Base-by-base conservation (phyloP, 345 rosid species). In the Gossypium stocksii region DNA sequence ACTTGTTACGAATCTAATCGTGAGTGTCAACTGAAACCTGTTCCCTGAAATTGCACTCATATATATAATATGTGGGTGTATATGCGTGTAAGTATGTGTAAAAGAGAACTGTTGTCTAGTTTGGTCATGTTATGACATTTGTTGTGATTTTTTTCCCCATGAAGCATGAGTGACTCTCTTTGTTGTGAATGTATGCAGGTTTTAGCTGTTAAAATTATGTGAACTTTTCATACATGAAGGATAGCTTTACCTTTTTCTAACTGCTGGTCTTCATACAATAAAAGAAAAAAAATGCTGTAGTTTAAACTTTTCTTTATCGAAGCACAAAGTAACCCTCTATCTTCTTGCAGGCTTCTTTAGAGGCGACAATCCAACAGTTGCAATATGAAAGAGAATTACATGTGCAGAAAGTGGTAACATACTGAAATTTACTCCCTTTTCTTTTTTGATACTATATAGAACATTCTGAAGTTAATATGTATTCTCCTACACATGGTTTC, bases 271-370 rank as follows among this genome's bases (percentile, higher is more conserved):
- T 66, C 27, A 45, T 20, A 43, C n/a, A 19, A 45, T 20, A 66
- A 4, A 13, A n/a, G 2, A 29, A 5, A 34, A 34, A 34, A 5
- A 34, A 34, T 6, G 29, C 44, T 20, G 27, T 20, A 12, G 34
- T 20, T 45, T 45, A 20, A 66, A 20, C 34, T 66, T 66, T 52
- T 45, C 53, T 66, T 43, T 45, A 12, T 45, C 13, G 72, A 49
- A 25, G 22, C 44, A 23, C 23, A 51, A 15, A 25, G 44, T 68
- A 49, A 49, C 41, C 58, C 22, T 46, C 15, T 52, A 60, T 52
- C 61, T 17, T 70, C 61, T 51, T 48, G 56, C 86, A 91, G 93
- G 81, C 77, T 77, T 52, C 52, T 46, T 66, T 85, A 62, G 88
- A 83, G 75, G 85, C 76, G 76, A 75, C 64, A 56, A 73, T 87